Evolutionary conservation across 2,329 filamentous ascomycete species (phyloP).

Genomic region (Dactylellina haptotyla): DNA sequence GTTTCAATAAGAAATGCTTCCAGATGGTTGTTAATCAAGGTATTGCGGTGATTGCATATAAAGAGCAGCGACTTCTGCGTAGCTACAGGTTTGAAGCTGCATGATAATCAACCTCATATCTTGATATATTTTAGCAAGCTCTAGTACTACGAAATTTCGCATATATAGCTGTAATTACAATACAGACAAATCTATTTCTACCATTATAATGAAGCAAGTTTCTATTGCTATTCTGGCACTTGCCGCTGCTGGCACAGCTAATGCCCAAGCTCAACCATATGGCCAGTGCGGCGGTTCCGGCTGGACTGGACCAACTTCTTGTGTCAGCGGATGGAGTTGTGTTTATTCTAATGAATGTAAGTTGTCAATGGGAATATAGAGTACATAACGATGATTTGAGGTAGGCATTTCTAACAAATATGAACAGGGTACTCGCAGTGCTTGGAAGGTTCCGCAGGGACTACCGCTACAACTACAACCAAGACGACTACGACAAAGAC

Average conservation of each 20-base stretch:
- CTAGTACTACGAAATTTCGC: background rate
- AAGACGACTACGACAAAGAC: constrained; percentile 9
- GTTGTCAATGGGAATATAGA: no score
- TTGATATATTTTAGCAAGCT: background rate
- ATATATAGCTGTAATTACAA: background rate
- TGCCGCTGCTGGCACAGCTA: constrained; percentile 21
- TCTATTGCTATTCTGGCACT: constrained; percentile 22
- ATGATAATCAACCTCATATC: no score
- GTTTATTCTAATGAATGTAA: constrained; percentile 31
- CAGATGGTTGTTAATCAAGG: background rate
- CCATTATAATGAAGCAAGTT: constrained; percentile 22
- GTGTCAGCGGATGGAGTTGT: constrained; percentile 23
- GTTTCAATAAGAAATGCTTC: background rate
- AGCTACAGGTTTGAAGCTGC: no score
- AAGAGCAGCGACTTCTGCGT: no score
- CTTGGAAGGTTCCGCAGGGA: constrained; percentile 4
- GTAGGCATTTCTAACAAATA: no score
- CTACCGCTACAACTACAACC: constrained; percentile 7
- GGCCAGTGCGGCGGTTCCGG: constrained; percentile 32
- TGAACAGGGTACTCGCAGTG: constrained; percentile 35
- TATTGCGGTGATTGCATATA: no score
- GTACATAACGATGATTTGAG: no score
- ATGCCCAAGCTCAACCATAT: constrained; percentile 30
- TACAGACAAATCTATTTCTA: background rate
- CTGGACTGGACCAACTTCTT: constrained; percentile 32